phyloP scores from a whole-genome alignment of 495 filamentous ascomycete species.

The Lindgomyces ingoldianus region DNA sequence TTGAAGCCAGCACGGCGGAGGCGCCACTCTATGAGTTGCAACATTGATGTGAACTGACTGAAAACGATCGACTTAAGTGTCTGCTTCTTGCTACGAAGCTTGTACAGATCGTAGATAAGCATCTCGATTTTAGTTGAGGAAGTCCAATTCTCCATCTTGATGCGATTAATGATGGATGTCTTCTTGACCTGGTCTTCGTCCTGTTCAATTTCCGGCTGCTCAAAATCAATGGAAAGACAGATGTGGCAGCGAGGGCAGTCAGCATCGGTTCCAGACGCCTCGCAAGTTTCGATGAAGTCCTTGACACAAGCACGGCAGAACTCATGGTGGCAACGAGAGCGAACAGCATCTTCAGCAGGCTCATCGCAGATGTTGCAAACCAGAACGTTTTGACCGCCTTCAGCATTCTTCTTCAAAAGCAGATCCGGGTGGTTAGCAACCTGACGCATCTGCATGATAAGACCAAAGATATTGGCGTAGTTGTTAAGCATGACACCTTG shows the following conservation, averaged over 20 bases:
- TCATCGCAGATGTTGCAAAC: constrained; percentile 96
- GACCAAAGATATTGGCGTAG: constrained; percentile 83
- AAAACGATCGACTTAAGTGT: constrained; percentile 86
- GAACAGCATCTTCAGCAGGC: constrained; percentile 88
- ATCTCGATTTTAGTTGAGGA: constrained; percentile 97
- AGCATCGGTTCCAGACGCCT: constrained; percentile 56
- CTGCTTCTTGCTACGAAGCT: constrained; percentile 82
- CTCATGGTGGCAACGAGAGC: constrained; percentile 87
- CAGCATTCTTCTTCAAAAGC: constrained; percentile 83
- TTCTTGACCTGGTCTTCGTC: constrained; percentile 83
- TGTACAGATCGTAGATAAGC: constrained; percentile 88
- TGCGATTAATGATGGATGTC: constrained; percentile 93
- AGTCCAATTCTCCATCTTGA: constrained; percentile 96
- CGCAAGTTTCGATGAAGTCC: constrained; percentile 75
- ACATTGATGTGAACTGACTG: constrained; percentile 71
- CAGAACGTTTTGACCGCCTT: constrained; percentile 84
- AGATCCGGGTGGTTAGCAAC: constrained; percentile 94
- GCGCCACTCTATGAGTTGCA: constrained; percentile 89
- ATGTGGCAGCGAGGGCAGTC: constrained; percentile 95
- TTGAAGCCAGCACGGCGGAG: constrained; percentile 92
- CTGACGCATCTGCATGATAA: constrained; percentile 98
- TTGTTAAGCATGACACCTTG: constrained; percentile 95
- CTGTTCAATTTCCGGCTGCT: constrained; percentile 90
- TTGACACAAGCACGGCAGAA: constrained; percentile 91
- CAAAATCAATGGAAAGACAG: constrained; percentile 81